These are phyloP conservation scores for Parafenestella ontariensis DNA, from an alignment of 2,329 filamentous ascomycete genomes.

Conservation along the genomic window DNA sequence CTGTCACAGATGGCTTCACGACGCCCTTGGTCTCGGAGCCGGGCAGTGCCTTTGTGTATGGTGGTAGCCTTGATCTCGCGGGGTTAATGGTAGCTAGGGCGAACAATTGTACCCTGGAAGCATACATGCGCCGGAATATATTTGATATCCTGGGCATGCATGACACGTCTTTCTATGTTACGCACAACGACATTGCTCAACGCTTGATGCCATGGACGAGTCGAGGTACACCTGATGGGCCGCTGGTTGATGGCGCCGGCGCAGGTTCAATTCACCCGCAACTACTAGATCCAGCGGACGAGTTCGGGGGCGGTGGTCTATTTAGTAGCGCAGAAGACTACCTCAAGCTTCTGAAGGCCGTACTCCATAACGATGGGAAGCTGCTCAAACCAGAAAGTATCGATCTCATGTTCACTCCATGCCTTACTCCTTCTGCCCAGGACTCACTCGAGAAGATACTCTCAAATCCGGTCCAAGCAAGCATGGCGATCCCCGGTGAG, in stretches of 20 bases:
- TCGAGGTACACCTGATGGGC: conserved; percentile 10
- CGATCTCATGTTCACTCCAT: conserved; percentile 21
- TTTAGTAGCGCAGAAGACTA: conserved; percentile 27
- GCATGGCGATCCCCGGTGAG: conserved; percentile 26
- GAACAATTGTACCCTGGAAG: conserved; percentile 24
- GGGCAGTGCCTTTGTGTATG: conserved; percentile 29
- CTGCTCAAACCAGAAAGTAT: conserved; percentile 21
- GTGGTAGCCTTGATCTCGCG: conserved; percentile 28
- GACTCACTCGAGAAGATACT: conserved; percentile 10
- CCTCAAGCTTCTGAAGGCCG: conserved; percentile 25
- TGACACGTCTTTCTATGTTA: conserved; percentile 27
- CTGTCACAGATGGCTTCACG: conserved; percentile 16
- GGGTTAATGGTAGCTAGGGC: conserved; percentile 35
- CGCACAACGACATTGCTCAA: conserved; percentile 14
- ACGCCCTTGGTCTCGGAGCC: conserved; percentile 37
- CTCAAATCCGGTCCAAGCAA: conserved; percentile 7
- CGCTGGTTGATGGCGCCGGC: conserved; percentile 8
- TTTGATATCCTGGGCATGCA: conserved; percentile 31
- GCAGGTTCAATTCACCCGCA: not conserved
- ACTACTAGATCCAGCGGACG: conserved; percentile 17
- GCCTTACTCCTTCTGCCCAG: conserved; percentile 8
- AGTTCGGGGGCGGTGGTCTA: conserved; percentile 27
- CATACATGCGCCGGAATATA: conserved; percentile 34
- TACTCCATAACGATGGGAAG: conserved; percentile 24
- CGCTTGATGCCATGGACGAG: conserved; percentile 24